phyloP scores from a whole-genome alignment of 306 rosid genomes.

The Gastrolobium villosum region DNA sequence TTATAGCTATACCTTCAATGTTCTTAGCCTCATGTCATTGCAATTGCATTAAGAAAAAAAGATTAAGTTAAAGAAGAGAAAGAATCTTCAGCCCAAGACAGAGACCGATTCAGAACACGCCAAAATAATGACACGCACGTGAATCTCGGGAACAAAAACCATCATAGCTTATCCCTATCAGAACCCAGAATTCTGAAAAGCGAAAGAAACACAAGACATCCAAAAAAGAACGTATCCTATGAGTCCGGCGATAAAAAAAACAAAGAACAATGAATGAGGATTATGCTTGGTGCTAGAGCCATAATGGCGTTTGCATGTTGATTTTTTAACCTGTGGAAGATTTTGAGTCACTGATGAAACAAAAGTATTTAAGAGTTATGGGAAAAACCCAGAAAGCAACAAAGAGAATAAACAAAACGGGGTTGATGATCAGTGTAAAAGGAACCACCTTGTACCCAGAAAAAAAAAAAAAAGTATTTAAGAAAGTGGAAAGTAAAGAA shows the following conservation, averaged over 20 bases:
- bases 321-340: slow-evolving; percentile 38
- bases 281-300: not conserved
- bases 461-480: not conserved
- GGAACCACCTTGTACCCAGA: not conserved
- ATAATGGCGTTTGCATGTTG: slow-evolving; percentile 44
- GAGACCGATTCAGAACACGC: slow-evolving; percentile 36
- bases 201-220: slow-evolving; percentile 2
- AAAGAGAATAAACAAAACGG: not conserved
- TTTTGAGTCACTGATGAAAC: slow-evolving; percentile 8
- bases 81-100: not conserved
- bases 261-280: slow-evolving; percentile 20
- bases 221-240: not conserved
- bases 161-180: slow-evolving; percentile 4
- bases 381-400: slow-evolving; percentile 24
- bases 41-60: not conserved
- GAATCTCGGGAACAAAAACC: slow-evolving; percentile 31
- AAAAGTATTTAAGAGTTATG: not conserved
- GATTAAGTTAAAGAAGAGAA: not conserved
- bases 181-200: slow-evolving; percentile 26
- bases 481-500: not conserved
- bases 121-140: slow-evolving; percentile 41
- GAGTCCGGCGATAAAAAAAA: not conserved
- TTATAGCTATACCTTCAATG: slow-evolving; percentile 24
- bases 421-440: slow-evolving; percentile 27
- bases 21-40: slow-evolving; percentile 18